Evolutionary conservation across 2,329 filamentous ascomycete species (phyloP), one percentile per base, ranked within the genome.

Genomic region (Fonsecaea pugnacius): DNA sequence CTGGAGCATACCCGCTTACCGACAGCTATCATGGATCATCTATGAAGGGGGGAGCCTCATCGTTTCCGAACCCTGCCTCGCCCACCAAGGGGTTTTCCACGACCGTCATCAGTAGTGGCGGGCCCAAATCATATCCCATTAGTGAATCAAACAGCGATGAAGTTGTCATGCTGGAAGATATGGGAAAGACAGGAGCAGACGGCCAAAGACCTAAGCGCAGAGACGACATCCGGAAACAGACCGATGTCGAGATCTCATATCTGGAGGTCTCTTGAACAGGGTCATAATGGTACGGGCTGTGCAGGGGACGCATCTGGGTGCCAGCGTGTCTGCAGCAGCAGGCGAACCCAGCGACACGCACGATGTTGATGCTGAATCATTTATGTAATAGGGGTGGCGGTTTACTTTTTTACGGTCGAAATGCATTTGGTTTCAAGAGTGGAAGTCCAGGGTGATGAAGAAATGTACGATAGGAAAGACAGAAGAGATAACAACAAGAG

Each of bases 141-240:
- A 59, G 57, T 27, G 57, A 59, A 24, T 59, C 57, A 16, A 51
- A 50, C 32, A 59, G 57, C 21, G 57, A 59, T 8, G 57, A 59
- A 30, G 57, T 59, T 33, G 57, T 59, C 46, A 59, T 59, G 57
- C 57, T 59, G 32, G 46, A 59, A 6, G 57, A 59, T n/a, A 51
- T 59, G 46, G 46, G 30, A 7, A 59, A 59, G 32, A 59, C 43
- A 12, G 43, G 21, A 24, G 43, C 57, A 10, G 46, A 14, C n/a
- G 35, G 14, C 24, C 16, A 59, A 14, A 38, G 32, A 21, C 32
- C 33, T 32, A 52, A 36, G 32, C 32, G 32, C 18, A 38, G 43
- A 59, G 57, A 59, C 16, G 46, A 51, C 12, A 59, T 59, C 16
- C 33, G 33, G 10, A 59, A 59, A 36, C 27, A 59, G 57, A 59